phyloP scores from a whole-genome alignment of 2,329 filamentous ascomycete species.

The Paecilomyces sp. region DNA sequence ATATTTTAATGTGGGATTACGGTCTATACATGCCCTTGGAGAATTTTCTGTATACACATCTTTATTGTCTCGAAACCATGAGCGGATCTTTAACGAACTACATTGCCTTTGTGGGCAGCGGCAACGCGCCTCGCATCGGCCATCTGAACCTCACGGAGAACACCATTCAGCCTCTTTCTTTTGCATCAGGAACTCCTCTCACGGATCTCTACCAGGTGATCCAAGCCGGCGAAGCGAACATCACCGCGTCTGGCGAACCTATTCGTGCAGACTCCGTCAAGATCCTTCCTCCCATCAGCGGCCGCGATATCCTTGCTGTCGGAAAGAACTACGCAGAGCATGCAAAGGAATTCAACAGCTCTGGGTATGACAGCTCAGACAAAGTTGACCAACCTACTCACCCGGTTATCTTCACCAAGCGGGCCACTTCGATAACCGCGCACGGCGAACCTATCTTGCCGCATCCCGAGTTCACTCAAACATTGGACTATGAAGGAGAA shows the following conservation, averaged over 20 bases:
- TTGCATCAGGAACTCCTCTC: slow-evolving; percentile 40
- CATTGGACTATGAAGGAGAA: slow-evolving; percentile 51
- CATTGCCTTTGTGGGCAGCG: slow-evolving; percentile 21
- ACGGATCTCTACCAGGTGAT: slow-evolving; percentile 45
- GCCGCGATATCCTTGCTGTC: slow-evolving; percentile 48
- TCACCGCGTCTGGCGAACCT: slow-evolving; percentile 21
- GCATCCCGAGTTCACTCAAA: slow-evolving; percentile 43
- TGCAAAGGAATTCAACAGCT: slow-evolving; percentile 51
- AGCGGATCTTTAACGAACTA: slow-evolving; percentile 26
- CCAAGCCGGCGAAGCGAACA: slow-evolving; percentile 27
- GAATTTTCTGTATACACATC: neutral
- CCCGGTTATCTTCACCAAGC: slow-evolving; percentile 52
- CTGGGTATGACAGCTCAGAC: slow-evolving; percentile 49
- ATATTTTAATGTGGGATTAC: neutral
- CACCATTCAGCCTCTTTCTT: slow-evolving; percentile 38
- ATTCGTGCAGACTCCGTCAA: slow-evolving; percentile 30
- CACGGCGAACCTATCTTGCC: slow-evolving; percentile 41
- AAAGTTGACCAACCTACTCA: slow-evolving; percentile 47
- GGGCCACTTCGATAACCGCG: slow-evolving; percentile 47
- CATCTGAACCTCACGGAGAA: slow-evolving; percentile 30
- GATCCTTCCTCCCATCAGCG: slow-evolving; percentile 41
- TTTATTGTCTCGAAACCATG: neutral
- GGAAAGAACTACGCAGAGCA: slow-evolving; percentile 54
- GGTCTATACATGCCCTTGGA: neutral
- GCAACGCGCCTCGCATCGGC: slow-evolving; percentile 27